Conservation (phyloP, 2,329 filamentous ascomycete species). For the Ascochyta koolunga region DNA sequence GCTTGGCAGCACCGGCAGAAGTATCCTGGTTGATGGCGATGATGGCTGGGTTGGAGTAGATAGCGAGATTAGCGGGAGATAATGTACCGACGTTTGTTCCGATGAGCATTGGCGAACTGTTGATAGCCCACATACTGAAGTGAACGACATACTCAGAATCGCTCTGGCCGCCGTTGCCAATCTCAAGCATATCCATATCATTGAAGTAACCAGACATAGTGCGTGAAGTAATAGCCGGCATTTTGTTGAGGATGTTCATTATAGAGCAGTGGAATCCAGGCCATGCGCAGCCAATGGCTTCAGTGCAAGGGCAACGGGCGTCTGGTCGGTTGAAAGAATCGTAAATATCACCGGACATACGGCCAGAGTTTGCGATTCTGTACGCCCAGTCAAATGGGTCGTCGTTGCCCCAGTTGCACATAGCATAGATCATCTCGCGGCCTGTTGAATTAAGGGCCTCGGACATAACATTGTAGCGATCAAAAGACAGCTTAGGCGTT, state of each 20-base stretch:
- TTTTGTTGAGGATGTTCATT: slow-evolving; percentile 59
- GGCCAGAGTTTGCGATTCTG: slow-evolving; percentile 55
- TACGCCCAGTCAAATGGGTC: slow-evolving; percentile 54
- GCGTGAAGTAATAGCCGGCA: slow-evolving; percentile 50
- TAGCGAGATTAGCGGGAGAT: slow-evolving; percentile 51
- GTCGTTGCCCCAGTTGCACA: slow-evolving; percentile 61
- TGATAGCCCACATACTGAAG: slow-evolving; percentile 58
- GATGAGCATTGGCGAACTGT: slow-evolving; percentile 56
- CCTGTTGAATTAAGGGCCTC: slow-evolving; percentile 56
- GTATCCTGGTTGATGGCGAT: slow-evolving; percentile 59
- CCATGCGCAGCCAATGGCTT: slow-evolving; percentile 51
- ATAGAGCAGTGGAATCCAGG: slow-evolving; percentile 57
- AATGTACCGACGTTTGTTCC: slow-evolving; percentile 53
- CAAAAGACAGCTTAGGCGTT: slow-evolving; percentile 53
- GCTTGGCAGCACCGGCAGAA: slow-evolving; percentile 48
- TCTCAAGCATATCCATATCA: slow-evolving; percentile 57
- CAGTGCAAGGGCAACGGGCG: slow-evolving; percentile 50
- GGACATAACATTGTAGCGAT: slow-evolving; percentile 57
- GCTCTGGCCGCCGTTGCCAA: slow-evolving; percentile 51
- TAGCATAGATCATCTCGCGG: slow-evolving; percentile 53
- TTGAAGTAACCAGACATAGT: slow-evolving; percentile 55
- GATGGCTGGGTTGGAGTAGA: slow-evolving; percentile 56
- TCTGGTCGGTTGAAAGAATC: slow-evolving; percentile 55
- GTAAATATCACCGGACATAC: slow-evolving; percentile 56
- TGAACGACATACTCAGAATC: slow-evolving; percentile 55